A percentile compares a stretch with the other conserved stretches of the same genome.
These are phyloP conservation scores for Ceratobasidium papillatum DNA, from an alignment of 1,284 basidiomycete species.

Conservation along the genomic window DNA sequence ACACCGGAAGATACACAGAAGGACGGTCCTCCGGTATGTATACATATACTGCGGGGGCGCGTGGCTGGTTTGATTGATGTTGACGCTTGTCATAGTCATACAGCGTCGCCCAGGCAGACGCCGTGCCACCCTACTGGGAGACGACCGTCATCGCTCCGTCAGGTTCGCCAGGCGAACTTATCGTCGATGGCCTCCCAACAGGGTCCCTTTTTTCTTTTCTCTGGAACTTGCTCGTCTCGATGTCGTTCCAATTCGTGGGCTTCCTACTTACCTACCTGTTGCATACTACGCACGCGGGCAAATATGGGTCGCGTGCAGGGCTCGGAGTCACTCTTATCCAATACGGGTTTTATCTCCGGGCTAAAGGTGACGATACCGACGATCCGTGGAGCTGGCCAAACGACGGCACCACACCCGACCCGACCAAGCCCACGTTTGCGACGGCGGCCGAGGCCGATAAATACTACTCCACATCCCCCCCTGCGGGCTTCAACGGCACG, in stretches of 20 bases:
- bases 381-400: conserved; percentile 46
- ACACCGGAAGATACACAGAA: conserved; percentile 81
- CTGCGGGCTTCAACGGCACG: conserved; percentile 34
- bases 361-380: conserved; percentile 52
- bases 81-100: conserved; percentile 70
- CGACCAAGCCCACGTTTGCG: conserved; percentile 44
- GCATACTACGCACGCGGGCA: conserved; percentile 93
- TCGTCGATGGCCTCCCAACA: conserved; percentile 75
- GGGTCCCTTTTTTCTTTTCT: conserved; percentile 76
- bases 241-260: conserved; percentile 97
- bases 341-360: conserved; percentile 86
- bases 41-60: not conserved
- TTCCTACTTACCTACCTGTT: conserved; percentile 94
- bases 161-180: conserved; percentile 65
- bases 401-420: conserved; percentile 24
- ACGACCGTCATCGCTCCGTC: conserved; percentile 81
- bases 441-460: conserved; percentile 46
- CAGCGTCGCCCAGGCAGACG: conserved; percentile 85
- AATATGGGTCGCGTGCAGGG: conserved; percentile 92
- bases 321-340: conserved; percentile 95
- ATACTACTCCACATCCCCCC: conserved; percentile 50
- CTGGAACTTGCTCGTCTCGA: conserved; percentile 85
- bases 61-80: conserved; percentile 31
- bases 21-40: conserved; percentile 82
- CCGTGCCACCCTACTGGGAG: conserved; percentile 97